Base-by-base conservation (phyloP, 176 grass and related monocot species). In the Luzula sylvatica region DNA sequence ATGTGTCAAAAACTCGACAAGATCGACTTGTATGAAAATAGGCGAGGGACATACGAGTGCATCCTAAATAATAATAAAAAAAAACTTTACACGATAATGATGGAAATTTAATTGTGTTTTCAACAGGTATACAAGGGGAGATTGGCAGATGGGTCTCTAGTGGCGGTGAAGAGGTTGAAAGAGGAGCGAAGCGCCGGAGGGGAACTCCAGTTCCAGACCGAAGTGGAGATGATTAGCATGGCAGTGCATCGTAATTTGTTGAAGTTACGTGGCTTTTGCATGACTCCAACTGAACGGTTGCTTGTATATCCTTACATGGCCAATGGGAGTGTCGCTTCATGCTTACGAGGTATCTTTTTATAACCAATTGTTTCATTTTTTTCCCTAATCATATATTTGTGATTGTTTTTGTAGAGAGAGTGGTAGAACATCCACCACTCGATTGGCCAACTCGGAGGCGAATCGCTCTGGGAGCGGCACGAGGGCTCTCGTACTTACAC, bases 301-400 rank as follows among this genome's bases (percentile, higher is more conserved):
- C 53, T 87, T 23, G 83, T 87, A 26, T 87, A 82, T 77, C 83
- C 83, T 39, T 87, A 82, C 39, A 87, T 87, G 83, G 78, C 68
- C 65, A 87, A 87, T 41, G 78, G 78, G 24, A 87, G 83, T 74
- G 69, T 87, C 38, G 78, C 78, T 46, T 82, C 83, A 71, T 67
- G 72, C 43, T 71, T 87, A 53, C 69, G 78, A 87, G 83, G 83
- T 87, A 87, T 15, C 60, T 42, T 55, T 7, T 55, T 39, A 39
- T 5, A 40, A 40, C 11, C n/a, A n/a, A n/a, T n/a, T n/a, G n/a
- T n/a, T n/a, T n/a, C n/a, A n/a, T n/a, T n/a, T n/a, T n/a, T n/a
- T n/a, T n/a, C n/a, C n/a, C n/a, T n/a, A n/a, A n/a, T n/a, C n/a
- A n/a, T n/a, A n/a, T n/a, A n/a, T n/a, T n/a, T n/a, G n/a, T 39